Conservation (phyloP, 371 early-diverging fungal species). For the Blakeslea trispora region DNA sequence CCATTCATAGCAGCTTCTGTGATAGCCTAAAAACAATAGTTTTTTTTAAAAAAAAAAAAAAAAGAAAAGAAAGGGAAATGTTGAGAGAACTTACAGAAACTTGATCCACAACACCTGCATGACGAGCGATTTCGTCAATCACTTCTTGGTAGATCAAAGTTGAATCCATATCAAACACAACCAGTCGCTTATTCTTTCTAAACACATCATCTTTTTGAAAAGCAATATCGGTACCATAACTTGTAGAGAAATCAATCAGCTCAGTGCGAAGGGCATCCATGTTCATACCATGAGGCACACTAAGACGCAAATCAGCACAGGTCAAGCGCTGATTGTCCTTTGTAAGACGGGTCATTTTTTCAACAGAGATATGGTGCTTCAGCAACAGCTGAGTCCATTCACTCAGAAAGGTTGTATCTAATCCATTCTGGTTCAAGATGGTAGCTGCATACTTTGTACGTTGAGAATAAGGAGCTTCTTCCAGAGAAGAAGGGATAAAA, state of each 20-base stretch:
- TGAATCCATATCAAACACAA: slow-evolving; percentile 98
- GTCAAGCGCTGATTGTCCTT: slow-evolving; percentile 56
- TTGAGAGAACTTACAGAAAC: slow-evolving; percentile 92
- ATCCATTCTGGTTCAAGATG: slow-evolving; percentile 76
- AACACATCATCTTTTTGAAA: slow-evolving; percentile 87
- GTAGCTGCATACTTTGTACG: slow-evolving; percentile 84
- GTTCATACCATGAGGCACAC: slow-evolving; percentile 67
- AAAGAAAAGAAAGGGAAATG: too few relatives aligned
- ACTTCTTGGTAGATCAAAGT: slow-evolving; percentile 97
- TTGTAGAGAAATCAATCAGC: slow-evolving; percentile 69
- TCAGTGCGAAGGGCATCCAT: slow-evolving; percentile 66
- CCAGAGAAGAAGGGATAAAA: slow-evolving; percentile 57
- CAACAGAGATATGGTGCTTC: slow-evolving; percentile 74
- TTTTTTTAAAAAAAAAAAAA: too few relatives aligned
- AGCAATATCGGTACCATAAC: slow-evolving; percentile 81
- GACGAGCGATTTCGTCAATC: slow-evolving; percentile 95
- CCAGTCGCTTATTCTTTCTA: slow-evolving; percentile 87
- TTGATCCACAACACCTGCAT: slow-evolving; percentile 88
- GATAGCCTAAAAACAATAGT: slow-evolving; percentile 76
- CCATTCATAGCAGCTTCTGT: slow-evolving; percentile 97
- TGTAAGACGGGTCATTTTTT: slow-evolving; percentile 76
- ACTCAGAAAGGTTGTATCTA: slow-evolving; percentile 70
- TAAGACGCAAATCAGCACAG: slow-evolving; percentile 78
- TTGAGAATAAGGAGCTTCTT: slow-evolving; percentile 83
- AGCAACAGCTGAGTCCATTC: slow-evolving; percentile 75